phyloP scores from a whole-genome alignment of 2,329 filamentous ascomycete species.

The Biscogniauxia sp. region DNA sequence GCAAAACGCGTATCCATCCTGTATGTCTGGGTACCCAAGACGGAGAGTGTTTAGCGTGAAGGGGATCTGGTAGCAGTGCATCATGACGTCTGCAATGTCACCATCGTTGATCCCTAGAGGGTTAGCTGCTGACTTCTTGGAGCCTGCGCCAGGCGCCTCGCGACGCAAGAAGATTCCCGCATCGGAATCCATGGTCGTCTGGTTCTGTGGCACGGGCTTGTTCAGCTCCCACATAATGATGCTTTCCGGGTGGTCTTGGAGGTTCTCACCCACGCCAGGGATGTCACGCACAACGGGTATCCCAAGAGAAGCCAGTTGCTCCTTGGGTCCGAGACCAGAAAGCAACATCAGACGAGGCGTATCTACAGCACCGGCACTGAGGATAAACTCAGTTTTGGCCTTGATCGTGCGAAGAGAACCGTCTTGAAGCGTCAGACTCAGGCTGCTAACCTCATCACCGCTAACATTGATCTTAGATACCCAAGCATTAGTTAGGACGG shows the following conservation, averaged over 20 bases:
- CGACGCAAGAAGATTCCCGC: slow-evolving; percentile 85
- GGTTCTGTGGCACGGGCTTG: slow-evolving; percentile 70
- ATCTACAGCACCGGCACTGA: slow-evolving; percentile 78
- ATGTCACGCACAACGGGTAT: slow-evolving; percentile 57
- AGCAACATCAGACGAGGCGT: slow-evolving; percentile 67
- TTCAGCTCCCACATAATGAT: slow-evolving; percentile 75
- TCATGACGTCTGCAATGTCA: slow-evolving; percentile 83
- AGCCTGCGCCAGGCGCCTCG: slow-evolving; percentile 66
- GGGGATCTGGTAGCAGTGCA: slow-evolving; percentile 95
- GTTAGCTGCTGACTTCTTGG: slow-evolving; percentile 47
- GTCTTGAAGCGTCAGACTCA: slow-evolving; percentile 62
- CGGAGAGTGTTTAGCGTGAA: slow-evolving; percentile 83
- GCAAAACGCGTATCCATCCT: slow-evolving; percentile 81
- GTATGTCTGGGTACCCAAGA: slow-evolving; percentile 63
- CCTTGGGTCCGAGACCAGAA: slow-evolving; percentile 55
- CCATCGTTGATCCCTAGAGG: slow-evolving; percentile 59
- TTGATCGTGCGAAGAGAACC: slow-evolving; percentile 55
- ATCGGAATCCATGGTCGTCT: slow-evolving; percentile 90
- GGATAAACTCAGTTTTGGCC: slow-evolving; percentile 72
- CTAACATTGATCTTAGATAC: slow-evolving; percentile 77
- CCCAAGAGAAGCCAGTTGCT: slow-evolving; percentile 51
- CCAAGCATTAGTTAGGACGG: slow-evolving; percentile 83
- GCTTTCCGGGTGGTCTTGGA: slow-evolving; percentile 59
- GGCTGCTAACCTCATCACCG: slow-evolving; percentile 67
- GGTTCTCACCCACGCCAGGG: slow-evolving; percentile 59